Base-by-base conservation (phyloP, 371 early-diverging fungal genomes). In the Rhizopus delemar region DNA sequence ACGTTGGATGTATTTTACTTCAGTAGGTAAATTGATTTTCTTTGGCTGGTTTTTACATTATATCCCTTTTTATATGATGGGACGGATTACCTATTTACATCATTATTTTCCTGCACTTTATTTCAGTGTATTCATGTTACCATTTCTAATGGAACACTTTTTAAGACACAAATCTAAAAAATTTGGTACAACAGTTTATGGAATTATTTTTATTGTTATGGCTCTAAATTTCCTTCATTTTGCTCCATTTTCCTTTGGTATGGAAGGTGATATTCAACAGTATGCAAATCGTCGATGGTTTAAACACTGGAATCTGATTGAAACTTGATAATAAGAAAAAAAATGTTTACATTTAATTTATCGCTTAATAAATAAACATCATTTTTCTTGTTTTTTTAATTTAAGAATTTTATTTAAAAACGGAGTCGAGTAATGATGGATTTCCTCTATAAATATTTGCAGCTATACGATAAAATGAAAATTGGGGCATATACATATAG, bases 81-180 rank as follows among this genome's bases (percentile, higher is more conserved):
- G 96, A 11, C 90, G 99, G 43, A 99, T 99, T 16, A 93, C 92
- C 0, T 98, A 97, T 71, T 77, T 99, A 41, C 99, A 99, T 74
- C 99, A 99, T 73, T 99, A 99, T 74, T 98, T 97, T 77, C 98
- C 99, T 0, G 94, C 99, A 0, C 75, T 99, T 34, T 98, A 98
- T 76, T 99, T 99, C 80, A 87, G 91, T 32, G 85, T 96, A 43
- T 81, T 97, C 46, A 75, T 88, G 72, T 79, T 82, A 13, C 84
- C 85, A 32, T 89, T 83, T 68, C 62, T 93, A 46, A 46, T 93
- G 22, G 96, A 98, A 61, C 90, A 90, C 63, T 70, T 91, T 48
- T 73, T 73, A 13, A 13, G 22, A 1, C 38, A 49, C 0, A 31
- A 64, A 0, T 61, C 60, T 6, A 32, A 55, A 0, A 52, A 28